Percentiles rank a stretch among this genome's conserved stretches.
Evolutionary conservation across 1,139 yeast species (phyloP).

Genomic region (Protomyces pachydermus): DNA sequence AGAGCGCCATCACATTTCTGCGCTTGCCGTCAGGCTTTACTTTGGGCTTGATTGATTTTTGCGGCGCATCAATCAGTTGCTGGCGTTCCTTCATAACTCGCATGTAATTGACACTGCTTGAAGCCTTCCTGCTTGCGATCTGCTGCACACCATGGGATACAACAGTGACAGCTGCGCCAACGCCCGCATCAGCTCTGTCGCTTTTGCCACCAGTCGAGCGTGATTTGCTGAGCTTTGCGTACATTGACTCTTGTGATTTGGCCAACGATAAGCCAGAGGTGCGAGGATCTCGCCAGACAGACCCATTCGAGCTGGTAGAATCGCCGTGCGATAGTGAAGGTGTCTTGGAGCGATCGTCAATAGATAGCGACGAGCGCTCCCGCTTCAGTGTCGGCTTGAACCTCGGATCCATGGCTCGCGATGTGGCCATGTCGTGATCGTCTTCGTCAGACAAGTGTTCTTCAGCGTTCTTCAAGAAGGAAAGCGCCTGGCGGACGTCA

Average conservation of each 20-base stretch:
- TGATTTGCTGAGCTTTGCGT: not conserved
- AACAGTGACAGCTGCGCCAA: not conserved
- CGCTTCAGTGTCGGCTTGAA: conserved; percentile 18
- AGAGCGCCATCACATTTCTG: not conserved
- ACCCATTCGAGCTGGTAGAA: not conserved
- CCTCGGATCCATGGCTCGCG: not conserved
- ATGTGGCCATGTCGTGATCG: not conserved
- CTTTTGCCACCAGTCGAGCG: not conserved
- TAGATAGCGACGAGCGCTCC: conserved; percentile 19
- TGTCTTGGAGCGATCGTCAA: conserved; percentile 12
- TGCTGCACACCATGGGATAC: not conserved
- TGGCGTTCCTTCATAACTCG: not conserved
- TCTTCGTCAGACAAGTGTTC: conserved; percentile 30
- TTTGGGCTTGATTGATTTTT: not conserved
- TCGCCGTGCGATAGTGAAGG: not conserved
- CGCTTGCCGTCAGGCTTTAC: not conserved
- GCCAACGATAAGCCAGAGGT: not conserved
- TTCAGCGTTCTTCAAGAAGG: conserved; percentile 48
- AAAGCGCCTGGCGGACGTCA: conserved; percentile 58
- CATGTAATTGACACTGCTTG: not conserved
- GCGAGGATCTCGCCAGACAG: conserved; percentile 21
- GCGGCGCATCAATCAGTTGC: not conserved
- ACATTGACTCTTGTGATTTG: not conserved
- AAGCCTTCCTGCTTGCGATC: not conserved
- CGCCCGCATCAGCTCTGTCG: not conserved